phyloP scores from a whole-genome alignment of 495 filamentous ascomycete species.

The Trichoderma asperelloides region DNA sequence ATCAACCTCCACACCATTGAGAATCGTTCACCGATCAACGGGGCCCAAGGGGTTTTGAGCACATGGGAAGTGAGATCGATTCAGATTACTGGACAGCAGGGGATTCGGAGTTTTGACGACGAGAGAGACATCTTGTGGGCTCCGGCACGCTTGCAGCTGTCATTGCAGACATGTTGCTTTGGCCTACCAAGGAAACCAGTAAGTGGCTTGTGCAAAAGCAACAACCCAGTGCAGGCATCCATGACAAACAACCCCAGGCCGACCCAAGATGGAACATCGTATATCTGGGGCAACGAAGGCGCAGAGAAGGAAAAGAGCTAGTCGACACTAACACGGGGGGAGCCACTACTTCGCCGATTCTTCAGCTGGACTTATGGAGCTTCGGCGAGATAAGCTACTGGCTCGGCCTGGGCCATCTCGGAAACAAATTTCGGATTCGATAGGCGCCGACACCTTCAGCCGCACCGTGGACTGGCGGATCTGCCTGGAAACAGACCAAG shows the following conservation, averaged over 20 bases:
- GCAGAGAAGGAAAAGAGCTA: not conserved
- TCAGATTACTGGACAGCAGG: slow-evolving; percentile 3
- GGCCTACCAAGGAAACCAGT: no score
- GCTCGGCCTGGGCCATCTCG: not conserved
- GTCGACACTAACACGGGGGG: not conserved
- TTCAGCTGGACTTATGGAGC: not conserved
- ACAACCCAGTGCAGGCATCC: no score
- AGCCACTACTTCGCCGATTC: not conserved
- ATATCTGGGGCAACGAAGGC: not conserved
- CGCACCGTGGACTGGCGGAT: not conserved
- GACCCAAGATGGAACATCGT: not conserved
- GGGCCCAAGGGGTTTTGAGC: not conserved
- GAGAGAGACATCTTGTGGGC: not conserved
- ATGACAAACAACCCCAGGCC: no score
- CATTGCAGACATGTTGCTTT: no score
- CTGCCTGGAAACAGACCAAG: not conserved
- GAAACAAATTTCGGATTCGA: not conserved
- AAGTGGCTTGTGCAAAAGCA: no score
- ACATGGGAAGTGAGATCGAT: slow-evolving; percentile 6
- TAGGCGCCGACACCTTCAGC: not conserved
- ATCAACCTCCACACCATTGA: not conserved
- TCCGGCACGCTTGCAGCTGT: not conserved
- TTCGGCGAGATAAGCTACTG: not conserved
- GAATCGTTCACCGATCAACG: not conserved
- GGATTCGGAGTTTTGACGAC: not conserved